Base-by-base conservation (phyloP, 1,139 yeast genomes). In the Geotrichum europaeum region DNA sequence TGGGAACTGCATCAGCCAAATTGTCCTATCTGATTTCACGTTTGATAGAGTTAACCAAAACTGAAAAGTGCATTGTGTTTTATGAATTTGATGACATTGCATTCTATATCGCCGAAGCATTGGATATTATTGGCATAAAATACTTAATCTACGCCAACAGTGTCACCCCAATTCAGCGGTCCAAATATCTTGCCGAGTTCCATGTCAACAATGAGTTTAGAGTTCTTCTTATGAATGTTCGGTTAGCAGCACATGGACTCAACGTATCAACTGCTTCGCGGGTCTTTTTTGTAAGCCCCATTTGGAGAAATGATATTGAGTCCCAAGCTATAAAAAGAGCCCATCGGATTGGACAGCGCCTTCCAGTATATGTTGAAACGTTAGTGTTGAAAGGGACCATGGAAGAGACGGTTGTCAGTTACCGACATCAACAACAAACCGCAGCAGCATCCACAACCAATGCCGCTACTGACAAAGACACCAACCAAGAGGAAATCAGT, bases 311-410 rank as follows among this genome's bases (percentile, higher is more conserved):
- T 62, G 81, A 87, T 0, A 77, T 84, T 10, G 90, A 85, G 68
- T 89, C 89, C 0, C 90, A 85, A 66, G 89, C 89, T 0, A 84
- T 85, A 58, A 85, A 85, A 66, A 81, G 90, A 75, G 86, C 89
- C 0, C 90, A 85, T 71, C 79, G 90, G 70, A 85, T 85, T 68
- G 90, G 90, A 0, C 90, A 85, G 66, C 75, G 77, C 0, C 73
- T 76, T 1, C 81, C 81, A 18, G 86, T 83, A 0, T 73, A 72
- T 66, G 91, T 86, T n/a, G 91, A 86, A 67, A 86, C 90, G 0
- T 73, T 86, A 60, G 80, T 86, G 2, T 71, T 86, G 65, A 76
- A 78, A 58, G 85, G 81, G 3, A 85, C 90, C 0, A 73, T 86
- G 58, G 91, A 86, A 65, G 88, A 85, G 69, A 86, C 84, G 64